Conservation (phyloP, 176 grass and related monocot genomes). For the Rhynchospora tenuis region DNA sequence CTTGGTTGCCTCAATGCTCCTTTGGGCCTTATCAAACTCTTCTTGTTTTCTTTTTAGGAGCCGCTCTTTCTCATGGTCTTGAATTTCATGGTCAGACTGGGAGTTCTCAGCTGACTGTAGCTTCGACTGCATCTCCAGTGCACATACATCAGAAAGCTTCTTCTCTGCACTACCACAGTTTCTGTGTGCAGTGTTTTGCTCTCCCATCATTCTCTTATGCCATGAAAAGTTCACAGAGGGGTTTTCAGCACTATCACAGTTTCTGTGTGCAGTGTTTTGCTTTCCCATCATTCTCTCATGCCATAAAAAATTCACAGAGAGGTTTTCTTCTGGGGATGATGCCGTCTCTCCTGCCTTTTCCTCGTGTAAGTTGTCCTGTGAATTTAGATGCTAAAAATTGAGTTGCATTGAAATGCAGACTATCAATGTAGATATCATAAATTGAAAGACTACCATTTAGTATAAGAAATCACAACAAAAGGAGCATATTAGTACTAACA, state of each 20-base stretch:
- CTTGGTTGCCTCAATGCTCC: slow-evolving; percentile 36
- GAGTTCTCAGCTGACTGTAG: slow-evolving; percentile 80
- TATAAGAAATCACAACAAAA: neutral
- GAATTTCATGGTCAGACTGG: slow-evolving; percentile 62
- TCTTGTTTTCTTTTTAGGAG: slow-evolving; percentile 62
- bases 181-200: neutral
- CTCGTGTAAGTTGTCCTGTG: neutral
- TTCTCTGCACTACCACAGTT: slow-evolving; percentile 35
- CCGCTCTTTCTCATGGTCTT: slow-evolving; percentile 54
- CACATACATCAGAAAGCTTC: slow-evolving; percentile 65
- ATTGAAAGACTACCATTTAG: neutral
- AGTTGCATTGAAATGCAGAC: neutral
- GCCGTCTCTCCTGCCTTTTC: neutral
- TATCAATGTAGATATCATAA: neutral
- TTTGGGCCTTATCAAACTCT: slow-evolving; percentile 70
- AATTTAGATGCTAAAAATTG: neutral
- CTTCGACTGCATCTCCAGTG: slow-evolving; percentile 78
- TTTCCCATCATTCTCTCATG: neutral
- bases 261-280: neutral
- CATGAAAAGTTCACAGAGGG: neutral
- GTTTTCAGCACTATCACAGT: neutral
- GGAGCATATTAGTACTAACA: neutral
- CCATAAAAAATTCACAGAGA: neutral
- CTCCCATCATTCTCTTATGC: neutral
- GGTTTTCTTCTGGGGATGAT: neutral